phyloP scores from a whole-genome alignment of 2,329 filamentous ascomycete species.

The Elsinoe perseae region DNA sequence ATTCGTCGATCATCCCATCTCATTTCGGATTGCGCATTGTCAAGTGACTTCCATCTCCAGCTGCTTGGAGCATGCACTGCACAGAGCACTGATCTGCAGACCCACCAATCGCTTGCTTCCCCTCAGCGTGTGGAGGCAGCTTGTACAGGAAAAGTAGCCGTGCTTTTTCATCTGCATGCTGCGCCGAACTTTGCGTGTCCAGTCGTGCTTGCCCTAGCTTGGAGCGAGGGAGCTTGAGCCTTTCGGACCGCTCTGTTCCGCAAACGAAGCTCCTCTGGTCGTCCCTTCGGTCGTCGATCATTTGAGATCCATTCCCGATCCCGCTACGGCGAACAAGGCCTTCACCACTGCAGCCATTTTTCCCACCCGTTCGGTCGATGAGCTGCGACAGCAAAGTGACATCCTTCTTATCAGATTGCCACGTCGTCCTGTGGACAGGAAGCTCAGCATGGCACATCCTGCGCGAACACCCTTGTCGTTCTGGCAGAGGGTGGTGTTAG shows the following conservation, averaged over 20 bases:
- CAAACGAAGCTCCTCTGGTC: conserved; percentile 3
- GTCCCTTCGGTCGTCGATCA: conserved; percentile 5
- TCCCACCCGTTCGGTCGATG: conserved; percentile 11
- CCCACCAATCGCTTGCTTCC: background rate
- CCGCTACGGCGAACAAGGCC: conserved; percentile 3
- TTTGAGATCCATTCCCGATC: conserved; percentile 6
- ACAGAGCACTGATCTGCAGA: background rate
- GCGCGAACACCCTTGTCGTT: background rate
- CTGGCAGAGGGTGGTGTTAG: background rate
- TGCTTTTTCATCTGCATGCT: conserved; percentile 2
- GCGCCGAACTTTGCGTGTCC: background rate
- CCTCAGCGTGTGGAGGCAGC: background rate
- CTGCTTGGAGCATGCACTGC: background rate
- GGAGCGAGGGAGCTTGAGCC: background rate
- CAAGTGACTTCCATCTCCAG: background rate
- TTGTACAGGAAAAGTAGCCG: background rate
- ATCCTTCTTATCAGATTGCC: background rate
- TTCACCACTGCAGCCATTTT: background rate
- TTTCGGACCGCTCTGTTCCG: conserved; percentile 1
- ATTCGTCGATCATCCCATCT: background rate
- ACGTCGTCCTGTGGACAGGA: background rate
- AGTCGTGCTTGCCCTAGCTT: background rate
- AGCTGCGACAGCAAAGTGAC: background rate
- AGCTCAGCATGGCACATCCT: conserved; percentile 8
- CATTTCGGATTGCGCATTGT: conserved; percentile 1